Evolutionary conservation across 768 basidiomycete genomes (phyloP), one percentile per base, ranked within the genome.

Genomic region (Russula brevipes): DNA sequence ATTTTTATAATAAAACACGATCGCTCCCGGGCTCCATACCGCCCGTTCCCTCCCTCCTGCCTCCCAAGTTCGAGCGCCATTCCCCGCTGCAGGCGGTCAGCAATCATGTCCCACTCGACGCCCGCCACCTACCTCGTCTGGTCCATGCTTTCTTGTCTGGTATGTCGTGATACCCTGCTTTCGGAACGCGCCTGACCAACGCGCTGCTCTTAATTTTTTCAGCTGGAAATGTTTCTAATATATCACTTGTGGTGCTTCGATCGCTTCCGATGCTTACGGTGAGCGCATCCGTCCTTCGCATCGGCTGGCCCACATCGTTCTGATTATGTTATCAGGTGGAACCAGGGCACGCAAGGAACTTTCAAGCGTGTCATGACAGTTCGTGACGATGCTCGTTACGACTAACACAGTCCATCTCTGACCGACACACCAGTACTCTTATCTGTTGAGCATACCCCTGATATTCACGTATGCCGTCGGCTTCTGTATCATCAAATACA

Each of bases 291-390:
- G 14, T 31, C 35, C 24, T 49, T 5, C 3, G 11, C 0, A 12
- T 17, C 47, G 7, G 31, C 45, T 33, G 30, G 35, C 33, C 4
- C 35, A 30, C 39, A 39, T 1, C 33, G 4, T 60, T 41, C n/a
- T 31, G 44, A 58, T 4, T 58, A 4, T 39, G 24, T 19, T 38
- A 30, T 31, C 63, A 89, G 88, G 71, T 90, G 88, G 87, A 82
- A 85, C 69, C 81, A 80, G 35, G 87, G 86, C 2, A 80, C 82
- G 4, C 74, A 84, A 24, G 89, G 89, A 12, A 80, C 88, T 3
- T 92, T 92, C 76, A 92, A 90, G 73, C 83, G 91, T 33, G 71
- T 92, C 69, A 93, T 93, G 91, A 92, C 88, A 42, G 89, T 91
- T 63, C 63, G 84, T 73, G 14, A 17, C 24, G 12, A n/a, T 17